Conservation (phyloP, 345 rosid species). For the Pugionium cornutum region DNA sequence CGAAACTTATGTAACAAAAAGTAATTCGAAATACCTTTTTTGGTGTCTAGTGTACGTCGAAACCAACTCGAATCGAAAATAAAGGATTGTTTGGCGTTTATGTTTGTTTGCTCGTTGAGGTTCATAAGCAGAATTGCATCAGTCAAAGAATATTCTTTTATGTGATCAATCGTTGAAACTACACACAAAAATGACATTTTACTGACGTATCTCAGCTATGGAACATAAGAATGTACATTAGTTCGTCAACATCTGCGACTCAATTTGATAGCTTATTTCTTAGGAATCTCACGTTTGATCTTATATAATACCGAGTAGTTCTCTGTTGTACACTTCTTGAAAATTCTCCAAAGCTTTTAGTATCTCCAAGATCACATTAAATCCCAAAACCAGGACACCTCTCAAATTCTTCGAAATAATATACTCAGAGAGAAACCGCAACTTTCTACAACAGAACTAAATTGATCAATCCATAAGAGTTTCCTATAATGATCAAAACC, state of each 20-base stretch:
- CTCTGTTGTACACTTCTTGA: neutral
- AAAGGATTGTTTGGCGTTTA: too few species aligned
- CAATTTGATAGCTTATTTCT: conserved; percentile 4
- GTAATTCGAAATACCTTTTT: too few species aligned
- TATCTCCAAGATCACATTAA: conserved; percentile 1
- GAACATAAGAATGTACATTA: neutral
- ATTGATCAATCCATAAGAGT: neutral
- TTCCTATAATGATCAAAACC: neutral
- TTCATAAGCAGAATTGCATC: too few species aligned
- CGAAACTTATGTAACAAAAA: too few species aligned
- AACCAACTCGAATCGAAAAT: too few species aligned
- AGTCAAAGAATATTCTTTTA: too few species aligned
- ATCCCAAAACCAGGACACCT: neutral
- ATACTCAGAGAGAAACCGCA: neutral
- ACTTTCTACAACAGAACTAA: conserved; percentile 1
- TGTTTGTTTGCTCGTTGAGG: too few species aligned
- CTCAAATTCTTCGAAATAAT: neutral
- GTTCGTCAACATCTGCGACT: neutral
- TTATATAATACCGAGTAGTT: neutral
- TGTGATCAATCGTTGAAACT: too few species aligned
- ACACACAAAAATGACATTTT: too few species aligned
- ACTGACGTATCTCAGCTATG: too few species aligned
- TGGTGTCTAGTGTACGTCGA: too few species aligned
- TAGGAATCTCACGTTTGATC: neutral
- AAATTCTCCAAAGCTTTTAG: neutral